Conservation (phyloP, 1,284 basidiomycete genomes). For the Acaromyces ingoldii region DNA sequence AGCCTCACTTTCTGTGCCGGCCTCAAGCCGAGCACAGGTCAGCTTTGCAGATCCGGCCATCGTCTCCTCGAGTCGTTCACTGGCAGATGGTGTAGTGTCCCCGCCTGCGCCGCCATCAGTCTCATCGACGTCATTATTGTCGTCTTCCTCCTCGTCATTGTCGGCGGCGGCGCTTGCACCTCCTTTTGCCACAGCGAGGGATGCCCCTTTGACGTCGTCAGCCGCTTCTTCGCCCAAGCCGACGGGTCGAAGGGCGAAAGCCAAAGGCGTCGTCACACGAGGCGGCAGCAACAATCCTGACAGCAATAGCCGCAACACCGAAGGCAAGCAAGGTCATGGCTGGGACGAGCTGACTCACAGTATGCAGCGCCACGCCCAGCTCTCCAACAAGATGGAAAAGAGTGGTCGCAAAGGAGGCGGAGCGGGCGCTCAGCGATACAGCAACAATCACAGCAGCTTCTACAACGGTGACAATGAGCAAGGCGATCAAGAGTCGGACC, state of each 20-base stretch:
- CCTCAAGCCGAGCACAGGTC: neutral
- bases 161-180: no score
- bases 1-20: no score
- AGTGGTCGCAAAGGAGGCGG: neutral
- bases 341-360: neutral
- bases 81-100: no score
- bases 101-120: no score
- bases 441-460: neutral
- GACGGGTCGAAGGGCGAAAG: no score
- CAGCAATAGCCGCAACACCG: neutral
- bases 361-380: neutral
- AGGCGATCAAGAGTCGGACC: neutral
- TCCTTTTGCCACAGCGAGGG: no score
- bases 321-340: neutral
- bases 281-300: no score
- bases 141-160: no score
- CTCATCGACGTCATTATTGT: no score
- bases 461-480: neutral
- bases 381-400: neutral
- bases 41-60: neutral
- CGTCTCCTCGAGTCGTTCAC: conserved; percentile 1
- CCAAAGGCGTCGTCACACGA: no score
- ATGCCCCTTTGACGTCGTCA: neutral
- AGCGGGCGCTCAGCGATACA: neutral
- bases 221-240: neutral